Evolutionary conservation across 805 yeast genomes (phyloP).

Genomic region (Hanseniaspora meyeri): DNA sequence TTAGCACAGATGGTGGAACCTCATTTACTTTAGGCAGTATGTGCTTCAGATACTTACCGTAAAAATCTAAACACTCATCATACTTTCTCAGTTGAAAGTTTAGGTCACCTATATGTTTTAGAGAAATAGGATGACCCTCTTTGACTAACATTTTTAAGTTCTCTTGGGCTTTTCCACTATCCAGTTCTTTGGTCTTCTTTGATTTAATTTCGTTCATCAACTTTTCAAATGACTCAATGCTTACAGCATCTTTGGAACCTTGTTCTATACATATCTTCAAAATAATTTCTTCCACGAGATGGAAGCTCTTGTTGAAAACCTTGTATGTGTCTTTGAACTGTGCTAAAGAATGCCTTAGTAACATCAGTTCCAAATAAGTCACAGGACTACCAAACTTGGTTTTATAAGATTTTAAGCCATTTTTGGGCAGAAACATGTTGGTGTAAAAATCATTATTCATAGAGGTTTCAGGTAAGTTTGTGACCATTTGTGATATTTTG

Average conservation of each 20-base stretch:
- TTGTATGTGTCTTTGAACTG: slow-evolving; percentile 31
- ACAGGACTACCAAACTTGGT: slow-evolving; percentile 16
- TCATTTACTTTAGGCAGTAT: slow-evolving; percentile 1
- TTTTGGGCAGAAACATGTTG: background rate
- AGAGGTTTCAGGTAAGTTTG: background rate
- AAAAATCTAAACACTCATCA: slow-evolving; percentile 38
- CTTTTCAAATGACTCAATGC: slow-evolving; percentile 59
- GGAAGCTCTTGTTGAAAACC: slow-evolving; percentile 41
- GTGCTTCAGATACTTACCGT: background rate
- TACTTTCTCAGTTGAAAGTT: slow-evolving; percentile 39
- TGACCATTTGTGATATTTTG: slow-evolving; percentile 5
- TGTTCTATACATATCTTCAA: slow-evolving; percentile 75
- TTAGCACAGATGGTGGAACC: background rate
- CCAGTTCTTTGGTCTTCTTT: slow-evolving; percentile 35
- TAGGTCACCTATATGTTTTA: slow-evolving; percentile 69
- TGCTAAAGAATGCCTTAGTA: slow-evolving; percentile 6
- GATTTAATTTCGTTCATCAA: slow-evolving; percentile 28
- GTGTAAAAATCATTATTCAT: background rate
- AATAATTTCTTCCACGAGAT: slow-evolving; percentile 55
- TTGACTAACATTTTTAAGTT: slow-evolving; percentile 48
- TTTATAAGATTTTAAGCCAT: background rate
- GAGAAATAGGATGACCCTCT: slow-evolving; percentile 52
- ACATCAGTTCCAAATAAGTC: slow-evolving; percentile 15
- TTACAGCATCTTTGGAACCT: slow-evolving; percentile 72
- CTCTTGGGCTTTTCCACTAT: slow-evolving; percentile 47